Base-by-base conservation (phyloP, 805 yeast genomes). In the Saturnispora diversa region DNA sequence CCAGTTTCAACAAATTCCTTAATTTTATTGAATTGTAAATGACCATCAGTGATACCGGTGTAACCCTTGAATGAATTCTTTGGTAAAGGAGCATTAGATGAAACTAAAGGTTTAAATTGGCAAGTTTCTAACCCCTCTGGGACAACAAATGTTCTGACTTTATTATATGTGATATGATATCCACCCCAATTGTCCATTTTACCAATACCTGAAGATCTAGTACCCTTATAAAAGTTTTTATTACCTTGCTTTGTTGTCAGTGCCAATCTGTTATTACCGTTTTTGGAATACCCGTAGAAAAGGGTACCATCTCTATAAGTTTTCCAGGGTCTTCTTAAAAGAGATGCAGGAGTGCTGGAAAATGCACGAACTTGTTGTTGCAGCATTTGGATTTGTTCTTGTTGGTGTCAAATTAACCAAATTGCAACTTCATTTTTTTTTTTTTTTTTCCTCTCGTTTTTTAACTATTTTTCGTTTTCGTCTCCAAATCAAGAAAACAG, bases 201-300 rank as follows among this genome's bases (percentile, higher is more conserved):
- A 58, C 99, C 99, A 47, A 86, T 76, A 60, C 97, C 97, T 3
- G 94, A 74, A 5, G 98, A 84, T 44, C 97, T 75, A 17, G 97
- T 92, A 68, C 99, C 99, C 62, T 92, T 92, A 66, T 92, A 92
- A 65, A 71, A 84, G 52, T 84, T 80, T 67, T 88, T 87, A 64
- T 92, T 90, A 54, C 98, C 97, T 58, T 85, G 86, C 55, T 92
- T 92, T 17, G 96, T 81, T 17, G 95, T 82, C 52, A 90, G 66
- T 5, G 95, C 74, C 56, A 74, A 72, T 66, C 96, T 79, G 60
- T 81, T 85, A 49, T 85, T 78, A 42, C 97, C 97, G 7, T 79
- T 58, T 56, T 84, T 87, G 12, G 80, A 66, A 20, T 65, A 52
- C 35, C 96, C 96, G 57, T 87, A 87, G 68, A 84, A 87, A 16